phyloP scores from a whole-genome alignment of 164 flowering plant genomes.

The Euptelea pleiosperma region DNA sequence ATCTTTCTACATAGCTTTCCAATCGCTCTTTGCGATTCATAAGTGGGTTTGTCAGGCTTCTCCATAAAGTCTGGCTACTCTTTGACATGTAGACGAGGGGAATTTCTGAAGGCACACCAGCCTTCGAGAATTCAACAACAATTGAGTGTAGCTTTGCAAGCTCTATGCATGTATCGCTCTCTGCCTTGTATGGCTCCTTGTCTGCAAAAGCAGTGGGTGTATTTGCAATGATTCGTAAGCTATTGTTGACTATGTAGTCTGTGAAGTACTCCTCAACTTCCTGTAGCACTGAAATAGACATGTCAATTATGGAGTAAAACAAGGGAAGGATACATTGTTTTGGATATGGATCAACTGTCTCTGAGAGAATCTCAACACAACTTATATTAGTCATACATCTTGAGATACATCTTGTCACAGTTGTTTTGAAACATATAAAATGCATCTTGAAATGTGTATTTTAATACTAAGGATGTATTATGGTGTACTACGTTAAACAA shows the following conservation, averaged over 20 bases:
- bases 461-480: no score
- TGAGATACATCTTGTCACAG: no score
- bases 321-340: no score
- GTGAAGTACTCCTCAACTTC: no score
- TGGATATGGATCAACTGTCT: no score
- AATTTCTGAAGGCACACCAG: slow-evolving; percentile 71
- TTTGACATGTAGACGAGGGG: slow-evolving; percentile 46
- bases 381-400: background rate
- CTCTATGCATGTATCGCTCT: slow-evolving; percentile 45
- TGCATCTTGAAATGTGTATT: background rate
- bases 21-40: slow-evolving; percentile 35
- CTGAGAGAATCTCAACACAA: background rate
- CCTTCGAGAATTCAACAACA: slow-evolving; percentile 82
- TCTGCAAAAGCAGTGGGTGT: slow-evolving; percentile 80
- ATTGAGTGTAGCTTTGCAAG: slow-evolving; percentile 59
- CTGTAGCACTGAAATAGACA: slow-evolving; percentile 20
- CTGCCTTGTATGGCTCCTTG: slow-evolving; percentile 40
- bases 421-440: background rate
- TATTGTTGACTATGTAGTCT: slow-evolving; percentile 71
- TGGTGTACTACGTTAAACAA: no score
- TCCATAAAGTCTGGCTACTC: slow-evolving; percentile 89
- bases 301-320: background rate
- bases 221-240: slow-evolving; percentile 68
- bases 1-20: slow-evolving; percentile 42
- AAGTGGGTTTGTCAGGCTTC: slow-evolving; percentile 59